Base-by-base conservation (phyloP, 2,329 filamentous ascomycete genomes). In the Exophiala alcalophila region DNA sequence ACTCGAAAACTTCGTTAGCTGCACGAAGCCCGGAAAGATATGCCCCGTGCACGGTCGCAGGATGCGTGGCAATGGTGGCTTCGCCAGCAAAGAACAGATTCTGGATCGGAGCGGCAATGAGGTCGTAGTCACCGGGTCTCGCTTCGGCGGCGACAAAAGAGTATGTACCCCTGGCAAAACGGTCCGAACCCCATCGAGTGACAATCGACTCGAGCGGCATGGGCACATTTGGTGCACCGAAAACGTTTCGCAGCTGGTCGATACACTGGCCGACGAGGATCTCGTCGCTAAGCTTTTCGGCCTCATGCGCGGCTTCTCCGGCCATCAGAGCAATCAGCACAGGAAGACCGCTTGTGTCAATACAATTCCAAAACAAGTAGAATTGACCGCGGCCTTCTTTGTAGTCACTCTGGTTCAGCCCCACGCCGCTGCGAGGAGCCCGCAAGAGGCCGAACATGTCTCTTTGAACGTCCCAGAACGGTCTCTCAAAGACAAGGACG, bases 301-400 rank as follows among this genome's bases (percentile, higher is more conserved):
- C 88, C 51, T 94, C 85, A 55, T 89, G 86, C 11, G 90, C 92
- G 14, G 94, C 87, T 56, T 96, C 87, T 15, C 92, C 92, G 35
- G 91, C 91, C 91, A 98, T 96, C 19, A 98, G 75, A 6, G 88
- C 92, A 48, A 97, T 81, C 16, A 96, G 74, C 37, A 89, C 88
- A 1, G 86, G 92, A 24, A 94, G 72, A 1, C 94, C 94, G 31
- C 86, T 89, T 3, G 87, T 94, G 55, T 88, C 86, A 47, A 89
- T 84, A 40, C 89, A 88, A 58, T 98, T 97, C 78, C 95, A 97
- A 78, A 95, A 97, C 56, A 98, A 80, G 59, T 97, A 98, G 66
- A 95, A 95, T 16, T 90, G 83, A n/a, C 91, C 91, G 39, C 91
- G 80, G 49, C 81, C 82, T 3, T 76, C 71, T 4, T 81, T 73